A percentile compares a stretch with the other conserved stretches of the same genome.
phyloP scores from a whole-genome alignment of 768 basidiomycete species.

The Russula sp. region DNA sequence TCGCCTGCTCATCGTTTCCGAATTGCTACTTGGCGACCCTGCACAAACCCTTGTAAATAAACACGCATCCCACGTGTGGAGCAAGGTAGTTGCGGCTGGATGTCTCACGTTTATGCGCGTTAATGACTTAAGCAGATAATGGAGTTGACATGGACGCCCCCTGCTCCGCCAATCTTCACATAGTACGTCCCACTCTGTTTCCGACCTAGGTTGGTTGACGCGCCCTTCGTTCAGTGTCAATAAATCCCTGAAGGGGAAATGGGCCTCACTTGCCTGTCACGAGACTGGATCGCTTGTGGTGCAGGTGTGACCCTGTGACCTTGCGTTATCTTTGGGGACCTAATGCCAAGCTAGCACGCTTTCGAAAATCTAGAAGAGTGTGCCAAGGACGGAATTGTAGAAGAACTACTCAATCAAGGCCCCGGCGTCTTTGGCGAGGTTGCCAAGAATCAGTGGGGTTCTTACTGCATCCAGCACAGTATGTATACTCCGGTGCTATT shows the following conservation, averaged over 20 bases:
- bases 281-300: conserved; percentile 87
- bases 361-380: conserved; percentile 82
- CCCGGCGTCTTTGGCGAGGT: conserved; percentile 64
- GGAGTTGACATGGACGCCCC: conserved; percentile 84
- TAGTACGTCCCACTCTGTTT: conserved; percentile 47
- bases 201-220: not conserved
- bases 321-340: not conserved
- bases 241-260: conserved; percentile 80
- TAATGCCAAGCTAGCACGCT: conserved; percentile 50
- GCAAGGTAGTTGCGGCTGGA: conserved; percentile 48
- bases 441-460: conserved; percentile 84
- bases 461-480: conserved; percentile 85
- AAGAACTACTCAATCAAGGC: conserved; percentile 75
- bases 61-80: conserved; percentile 90
- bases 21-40: conserved; percentile 77
- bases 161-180: conserved; percentile 83
- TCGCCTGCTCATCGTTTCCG: conserved; percentile 74
- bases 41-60: conserved; percentile 85
- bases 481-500: conserved; percentile 28
- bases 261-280: conserved; percentile 85
- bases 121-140: conserved; percentile 51
- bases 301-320: conserved; percentile 44
- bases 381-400: conserved; percentile 79
- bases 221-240: conserved; percentile 53
- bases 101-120: conserved; percentile 14